A percentile compares a stretch with the other conserved stretches of the same genome.
phyloP scores from a whole-genome alignment of 2,329 filamentous ascomycete species.

The Colletotrichum paranaense region DNA sequence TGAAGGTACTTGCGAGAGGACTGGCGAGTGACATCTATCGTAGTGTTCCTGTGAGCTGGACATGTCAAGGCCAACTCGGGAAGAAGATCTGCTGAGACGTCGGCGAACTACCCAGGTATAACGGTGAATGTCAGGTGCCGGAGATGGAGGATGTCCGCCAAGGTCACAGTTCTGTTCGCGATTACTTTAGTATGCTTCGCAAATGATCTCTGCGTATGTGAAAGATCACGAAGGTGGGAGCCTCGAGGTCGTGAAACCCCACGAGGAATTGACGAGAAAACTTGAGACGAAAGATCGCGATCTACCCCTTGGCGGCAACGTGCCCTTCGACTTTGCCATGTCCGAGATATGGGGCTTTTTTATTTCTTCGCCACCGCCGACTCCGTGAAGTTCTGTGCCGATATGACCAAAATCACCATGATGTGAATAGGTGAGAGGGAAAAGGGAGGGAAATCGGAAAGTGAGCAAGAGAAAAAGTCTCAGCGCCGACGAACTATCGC shows the following conservation, averaged over 20 bases:
- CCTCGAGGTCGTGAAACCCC: neutral
- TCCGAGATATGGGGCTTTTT: neutral
- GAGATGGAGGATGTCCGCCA: neutral
- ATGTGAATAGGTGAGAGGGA: too few species aligned
- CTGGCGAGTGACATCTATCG: neutral
- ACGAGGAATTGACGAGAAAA: neutral
- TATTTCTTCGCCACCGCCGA: neutral
- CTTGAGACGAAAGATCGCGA: neutral
- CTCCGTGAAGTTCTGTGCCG: neutral
- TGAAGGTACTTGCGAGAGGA: neutral
- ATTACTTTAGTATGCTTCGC: neutral
- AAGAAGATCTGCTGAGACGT: neutral
- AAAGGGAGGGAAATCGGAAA: neutral
- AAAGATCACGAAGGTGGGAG: neutral
- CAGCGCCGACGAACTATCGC: neutral
- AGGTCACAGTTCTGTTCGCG: neutral
- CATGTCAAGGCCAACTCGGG: neutral
- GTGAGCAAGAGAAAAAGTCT: neutral
- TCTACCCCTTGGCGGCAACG: neutral
- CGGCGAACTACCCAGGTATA: neutral
- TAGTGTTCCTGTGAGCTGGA: neutral
- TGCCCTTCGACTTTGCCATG: conserved; percentile 16
- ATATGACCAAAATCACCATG: neutral
- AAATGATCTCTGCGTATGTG: neutral
- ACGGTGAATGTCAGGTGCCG: neutral